Conservation (phyloP, 2,329 filamentous ascomycete genomes). For the Talaromyces sp. region DNA sequence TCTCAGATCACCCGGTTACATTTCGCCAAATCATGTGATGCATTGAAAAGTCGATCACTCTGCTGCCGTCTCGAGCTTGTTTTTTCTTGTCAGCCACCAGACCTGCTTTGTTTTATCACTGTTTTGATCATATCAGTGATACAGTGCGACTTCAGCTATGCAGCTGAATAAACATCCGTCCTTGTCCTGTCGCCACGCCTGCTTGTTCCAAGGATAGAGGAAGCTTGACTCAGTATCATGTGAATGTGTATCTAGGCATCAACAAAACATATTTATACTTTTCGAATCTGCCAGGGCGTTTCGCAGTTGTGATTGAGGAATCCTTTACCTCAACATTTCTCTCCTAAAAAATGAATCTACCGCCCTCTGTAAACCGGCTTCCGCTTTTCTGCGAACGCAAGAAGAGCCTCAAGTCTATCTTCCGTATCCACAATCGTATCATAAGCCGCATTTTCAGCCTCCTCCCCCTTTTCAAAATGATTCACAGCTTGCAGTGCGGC, state of each 20-base stretch:
- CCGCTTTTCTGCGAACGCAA: constrained; percentile 76
- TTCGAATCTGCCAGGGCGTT: background rate
- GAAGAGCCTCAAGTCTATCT: constrained; percentile 83
- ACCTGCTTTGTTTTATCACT: background rate
- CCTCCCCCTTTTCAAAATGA: constrained; percentile 62
- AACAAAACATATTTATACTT: background rate
- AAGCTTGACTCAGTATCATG: background rate
- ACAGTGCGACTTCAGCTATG: background rate
- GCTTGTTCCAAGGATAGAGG: background rate
- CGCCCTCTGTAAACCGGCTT: constrained; percentile 63
- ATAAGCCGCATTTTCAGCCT: constrained; percentile 84
- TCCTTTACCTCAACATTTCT: background rate
- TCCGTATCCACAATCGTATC: constrained; percentile 76
- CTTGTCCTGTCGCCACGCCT: background rate
- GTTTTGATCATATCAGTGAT: background rate
- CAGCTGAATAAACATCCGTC: background rate
- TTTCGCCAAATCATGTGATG: constrained; percentile 1
- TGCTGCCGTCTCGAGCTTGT: background rate
- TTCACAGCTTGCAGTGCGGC: constrained; percentile 76
- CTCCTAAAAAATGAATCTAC: background rate
- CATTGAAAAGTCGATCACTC: background rate
- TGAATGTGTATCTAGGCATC: background rate
- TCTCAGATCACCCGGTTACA: background rate
- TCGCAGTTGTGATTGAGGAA: background rate
- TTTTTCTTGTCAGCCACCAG: background rate